Percentiles rank a stretch among this genome's conserved stretches.
phyloP scores from a whole-genome alignment of 73 alveolate species.

The Paraurostyla sp. region DNA sequence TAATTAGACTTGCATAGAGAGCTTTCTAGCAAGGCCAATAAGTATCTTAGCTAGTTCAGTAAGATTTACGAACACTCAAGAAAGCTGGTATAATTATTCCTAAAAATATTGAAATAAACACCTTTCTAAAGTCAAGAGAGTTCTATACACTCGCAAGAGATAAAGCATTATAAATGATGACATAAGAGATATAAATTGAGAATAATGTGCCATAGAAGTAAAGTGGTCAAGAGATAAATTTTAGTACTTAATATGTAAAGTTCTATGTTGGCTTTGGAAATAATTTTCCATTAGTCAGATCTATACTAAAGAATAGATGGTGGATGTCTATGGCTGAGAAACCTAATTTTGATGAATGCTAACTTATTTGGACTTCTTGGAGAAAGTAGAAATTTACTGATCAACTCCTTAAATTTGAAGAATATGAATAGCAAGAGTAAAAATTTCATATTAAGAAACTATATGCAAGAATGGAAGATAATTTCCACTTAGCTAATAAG shows the following conservation, averaged over 20 bases:
- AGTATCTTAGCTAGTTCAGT: background rate
- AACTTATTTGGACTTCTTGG: conserved; percentile 61
- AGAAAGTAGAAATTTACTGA: background rate
- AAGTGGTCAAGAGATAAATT: background rate
- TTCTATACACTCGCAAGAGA: background rate
- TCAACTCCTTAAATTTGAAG: background rate
- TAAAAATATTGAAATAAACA: background rate
- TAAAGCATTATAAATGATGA: background rate
- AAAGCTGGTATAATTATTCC: background rate
- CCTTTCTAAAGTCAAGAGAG: conserved; percentile 1
- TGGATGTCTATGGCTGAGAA: conserved; percentile 52
- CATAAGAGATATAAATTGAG: background rate
- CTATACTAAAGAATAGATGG: conserved; percentile 54
- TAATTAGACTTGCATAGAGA: background rate
- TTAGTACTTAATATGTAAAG: conserved; percentile 36
- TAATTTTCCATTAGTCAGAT: conserved; percentile 61
- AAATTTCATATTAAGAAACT: conserved; percentile 5
- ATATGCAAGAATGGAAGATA: conserved; percentile 58
- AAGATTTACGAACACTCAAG: background rate
- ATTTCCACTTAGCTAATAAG: conserved; percentile 30
- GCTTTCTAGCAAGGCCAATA: background rate
- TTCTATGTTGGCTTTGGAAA: conserved; percentile 62
- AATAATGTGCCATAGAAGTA: conserved; percentile 3
- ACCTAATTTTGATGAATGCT: conserved; percentile 9
- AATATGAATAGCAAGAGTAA: background rate